Percentiles rank a stretch among this genome's conserved stretches.
These are phyloP conservation scores for Lentinus brumalis DNA, from an alignment of 768 basidiomycete species.

Conservation along the genomic window DNA sequence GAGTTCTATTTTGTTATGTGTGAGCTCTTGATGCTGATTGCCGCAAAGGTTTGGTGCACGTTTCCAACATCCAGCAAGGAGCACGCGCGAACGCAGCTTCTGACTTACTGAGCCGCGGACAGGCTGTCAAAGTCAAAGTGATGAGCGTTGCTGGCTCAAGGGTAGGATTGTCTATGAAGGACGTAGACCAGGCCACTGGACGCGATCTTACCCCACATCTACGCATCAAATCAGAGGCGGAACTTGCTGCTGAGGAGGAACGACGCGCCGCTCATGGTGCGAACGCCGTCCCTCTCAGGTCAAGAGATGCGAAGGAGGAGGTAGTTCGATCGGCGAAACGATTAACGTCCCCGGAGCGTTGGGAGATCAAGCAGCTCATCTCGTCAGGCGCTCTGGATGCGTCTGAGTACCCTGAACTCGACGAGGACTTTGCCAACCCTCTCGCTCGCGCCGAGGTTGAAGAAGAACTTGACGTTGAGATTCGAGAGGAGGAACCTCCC, in stretches of 20 bases:
- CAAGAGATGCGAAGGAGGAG: constrained; percentile 42
- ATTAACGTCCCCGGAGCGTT: constrained; percentile 93
- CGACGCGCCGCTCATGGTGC: constrained; percentile 69
- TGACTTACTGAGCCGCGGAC: constrained; percentile 84
- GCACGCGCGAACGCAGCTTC: constrained; percentile 84
- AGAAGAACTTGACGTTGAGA: constrained; percentile 96
- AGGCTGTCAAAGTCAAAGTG: constrained; percentile 93
- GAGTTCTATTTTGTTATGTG: constrained; percentile 27
- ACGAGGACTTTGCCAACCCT: constrained; percentile 81
- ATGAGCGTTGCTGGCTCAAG: constrained; percentile 87
- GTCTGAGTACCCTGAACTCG: constrained; percentile 91
- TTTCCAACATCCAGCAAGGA: constrained; percentile 87
- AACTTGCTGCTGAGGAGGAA: constrained; percentile 80
- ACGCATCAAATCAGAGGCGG: constrained; percentile 91
- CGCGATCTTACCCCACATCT: constrained; percentile 94
- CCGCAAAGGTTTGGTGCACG: constrained; percentile 88
- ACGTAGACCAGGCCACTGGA: constrained; percentile 90
- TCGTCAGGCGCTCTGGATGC: constrained; percentile 91
- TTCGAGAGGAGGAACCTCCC: constrained; percentile 94
- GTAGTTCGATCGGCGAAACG: constrained; percentile 82
- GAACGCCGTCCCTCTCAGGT: constrained; percentile 82
- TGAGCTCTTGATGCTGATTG: neutral
- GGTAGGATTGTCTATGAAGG: constrained; percentile 93
- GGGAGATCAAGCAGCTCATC: constrained; percentile 99
- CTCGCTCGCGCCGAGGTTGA: constrained; percentile 85